Evolutionary conservation across 2,329 filamentous ascomycete species (phyloP).

Genomic region (Cercospora beticola): DNA sequence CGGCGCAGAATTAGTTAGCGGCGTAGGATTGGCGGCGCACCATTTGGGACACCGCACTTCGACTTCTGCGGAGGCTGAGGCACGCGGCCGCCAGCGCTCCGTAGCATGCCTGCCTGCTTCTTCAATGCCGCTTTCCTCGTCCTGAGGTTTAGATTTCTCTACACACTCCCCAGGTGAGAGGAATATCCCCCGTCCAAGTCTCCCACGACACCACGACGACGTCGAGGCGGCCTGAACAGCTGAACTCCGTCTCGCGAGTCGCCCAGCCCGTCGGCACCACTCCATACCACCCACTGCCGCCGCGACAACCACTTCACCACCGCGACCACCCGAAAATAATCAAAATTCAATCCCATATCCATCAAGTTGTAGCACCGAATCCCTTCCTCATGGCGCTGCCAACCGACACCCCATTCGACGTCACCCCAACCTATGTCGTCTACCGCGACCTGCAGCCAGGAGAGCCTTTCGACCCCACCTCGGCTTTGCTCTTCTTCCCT

Average conservation of each 20-base stretch:
- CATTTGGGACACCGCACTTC: neutral
- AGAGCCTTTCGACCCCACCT: slow-evolving; percentile 37
- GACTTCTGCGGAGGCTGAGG: neutral
- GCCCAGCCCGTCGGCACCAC: neutral
- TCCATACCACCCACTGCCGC: slow-evolving; percentile 1
- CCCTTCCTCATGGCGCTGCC: slow-evolving; percentile 24
- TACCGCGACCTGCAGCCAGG: slow-evolving; percentile 36
- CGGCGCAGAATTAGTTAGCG: neutral
- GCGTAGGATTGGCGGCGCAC: neutral
- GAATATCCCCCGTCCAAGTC: neutral
- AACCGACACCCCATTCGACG: slow-evolving; percentile 17
- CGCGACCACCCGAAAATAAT: neutral
- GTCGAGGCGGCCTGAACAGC: slow-evolving; percentile 13
- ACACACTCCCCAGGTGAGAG: neutral
- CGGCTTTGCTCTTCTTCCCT: slow-evolving; percentile 39
- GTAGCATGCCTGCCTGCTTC: neutral
- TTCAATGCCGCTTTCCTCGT: slow-evolving; percentile 16
- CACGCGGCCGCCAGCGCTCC: neutral
- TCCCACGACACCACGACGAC: slow-evolving; percentile 13
- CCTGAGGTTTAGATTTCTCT: slow-evolving; percentile 2
- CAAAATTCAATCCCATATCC: neutral
- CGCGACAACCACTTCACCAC: neutral
- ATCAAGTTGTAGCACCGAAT: neutral
- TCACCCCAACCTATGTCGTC: slow-evolving; percentile 35
- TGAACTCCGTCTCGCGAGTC: slow-evolving; percentile 17